Base-by-base conservation (phyloP, 345 rosid species). In the Euphorbia lathyris region DNA sequence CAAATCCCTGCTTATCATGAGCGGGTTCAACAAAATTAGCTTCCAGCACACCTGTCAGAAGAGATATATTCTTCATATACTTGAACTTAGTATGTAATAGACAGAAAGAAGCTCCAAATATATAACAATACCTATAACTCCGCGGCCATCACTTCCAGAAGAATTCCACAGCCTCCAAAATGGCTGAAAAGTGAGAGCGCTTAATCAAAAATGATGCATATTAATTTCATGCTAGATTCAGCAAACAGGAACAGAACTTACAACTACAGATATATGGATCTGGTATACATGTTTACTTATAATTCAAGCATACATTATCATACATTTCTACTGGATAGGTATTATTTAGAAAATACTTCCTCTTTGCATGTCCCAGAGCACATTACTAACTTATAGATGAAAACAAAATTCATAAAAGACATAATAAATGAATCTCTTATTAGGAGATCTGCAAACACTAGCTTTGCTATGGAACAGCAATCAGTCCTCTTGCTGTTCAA, bases 151-250 rank as follows among this genome's bases (percentile, higher is more conserved):
- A 85, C 97, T 89, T 63, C 92, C 97, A 9, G 97, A 20, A 64
- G 98, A 81, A 83, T 89, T 89, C 97, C 98, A 93, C 58, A 93
- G 85, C 89, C 97, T 93, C 98, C 98, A 93, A 79, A 93, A 93
- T 58, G 97, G 98, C 98, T 93, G 83, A 70, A 67, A 74, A 65
- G 73, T 59, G 74, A 43, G 23, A 40, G 29, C 25, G 25, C 11
- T 66, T 62, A 63, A 14, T 40, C 36, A 51, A 62, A 77, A 63
- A 63, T 19, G 29, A 76, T 52, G 7, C 32, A 23, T 29, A 42
- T 12, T 20, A 60, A 27, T 59, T 60, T 3, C 51, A 10, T 20
- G 32, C 7, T 13, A 25, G 25, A 4, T 60, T 42, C 52, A 61
- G 32, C 32, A 32, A 9, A 9, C 26, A 47, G 26, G 7, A 59